Base-by-base conservation (phyloP, 1,139 yeast genomes). In the Diutina rugosa region DNA sequence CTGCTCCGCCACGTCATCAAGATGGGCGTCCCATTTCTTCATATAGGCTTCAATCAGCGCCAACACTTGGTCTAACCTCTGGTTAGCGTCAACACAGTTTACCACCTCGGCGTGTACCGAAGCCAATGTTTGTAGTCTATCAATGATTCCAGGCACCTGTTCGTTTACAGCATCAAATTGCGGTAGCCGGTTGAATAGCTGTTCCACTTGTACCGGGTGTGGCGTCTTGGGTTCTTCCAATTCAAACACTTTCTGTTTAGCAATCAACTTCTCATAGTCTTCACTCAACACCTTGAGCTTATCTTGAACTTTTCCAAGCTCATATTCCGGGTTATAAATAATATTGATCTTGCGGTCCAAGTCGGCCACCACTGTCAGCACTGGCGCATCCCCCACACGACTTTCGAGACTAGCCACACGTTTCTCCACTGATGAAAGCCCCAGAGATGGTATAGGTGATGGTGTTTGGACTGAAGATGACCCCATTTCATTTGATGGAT, bases 61-160 rank as follows among this genome's bases (percentile, higher is more conserved):
- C 16, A 83, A 58, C 12, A 66, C 63, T 32, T 61, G 52, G 56
- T 81, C 82, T 45, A 81, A 59, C 7, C 61, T 61, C 8, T 62
- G 61, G 6, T 70, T 66, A n/a, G 69, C 65, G 5, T 63, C 61
- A 4, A 72, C 67, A 8, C 69, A 62, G 28, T 61, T 64, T 8
- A 71, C 71, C 45, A 72, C 58, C 29, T 74, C 78, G 6, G 72
- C 61, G 62, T 82, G 86, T 1, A 81, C 68, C 0, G 64, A 65
- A 58, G 75, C 72, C 54, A 82, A 67, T 0, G 78, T 66, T 58
- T 76, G 72, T 41, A 83, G 66, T 48, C 88, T 65, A 14, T 67
- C 62, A 2, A 78, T 57, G 1, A 81, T 56, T 3, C 67, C 63
- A 0, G 85, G 85, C 0, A 81, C 65, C 1, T 67, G 61, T 7